A percentile compares a stretch with the other conserved stretches of the same genome.
Conservation (phyloP, 169 alveolate species). For the Babesia bovis region DNA sequence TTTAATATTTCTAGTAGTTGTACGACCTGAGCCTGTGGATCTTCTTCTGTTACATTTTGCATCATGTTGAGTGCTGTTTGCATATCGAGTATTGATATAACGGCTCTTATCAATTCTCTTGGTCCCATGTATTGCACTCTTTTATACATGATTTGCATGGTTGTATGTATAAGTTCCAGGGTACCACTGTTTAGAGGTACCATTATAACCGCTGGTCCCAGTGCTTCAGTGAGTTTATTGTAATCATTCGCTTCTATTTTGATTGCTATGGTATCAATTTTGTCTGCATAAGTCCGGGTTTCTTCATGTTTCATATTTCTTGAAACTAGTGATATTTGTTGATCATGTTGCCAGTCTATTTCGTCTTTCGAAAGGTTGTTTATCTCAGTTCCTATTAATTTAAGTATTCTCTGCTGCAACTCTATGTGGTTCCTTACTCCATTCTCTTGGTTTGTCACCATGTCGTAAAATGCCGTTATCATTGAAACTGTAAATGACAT, state of each 20-base stretch:
- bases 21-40: constrained; percentile 19
- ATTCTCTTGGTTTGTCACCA: not conserved
- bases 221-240: not conserved
- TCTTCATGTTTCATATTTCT: not conserved
- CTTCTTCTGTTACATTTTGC: not conserved
- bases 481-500: not conserved
- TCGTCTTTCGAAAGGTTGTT: not conserved
- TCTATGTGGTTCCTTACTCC: not conserved
- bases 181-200: not conserved
- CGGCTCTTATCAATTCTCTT: not conserved
- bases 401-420: not conserved
- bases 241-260: not conserved
- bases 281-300: not conserved
- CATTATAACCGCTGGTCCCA: not conserved
- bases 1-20: constrained; percentile 15
- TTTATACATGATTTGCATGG: constrained; percentile 19
- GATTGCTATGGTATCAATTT: not conserved
- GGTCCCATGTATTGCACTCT: constrained; percentile 10
- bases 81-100: not conserved
- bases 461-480: not conserved
- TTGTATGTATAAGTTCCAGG: not conserved
- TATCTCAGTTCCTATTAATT: not conserved
- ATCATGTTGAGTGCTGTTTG: not conserved
- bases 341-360: not conserved
- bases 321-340: not conserved